These are phyloP conservation scores for Sphaerosporella brunnea DNA, from an alignment of 495 filamentous ascomycete species.

Conservation along the genomic window DNA sequence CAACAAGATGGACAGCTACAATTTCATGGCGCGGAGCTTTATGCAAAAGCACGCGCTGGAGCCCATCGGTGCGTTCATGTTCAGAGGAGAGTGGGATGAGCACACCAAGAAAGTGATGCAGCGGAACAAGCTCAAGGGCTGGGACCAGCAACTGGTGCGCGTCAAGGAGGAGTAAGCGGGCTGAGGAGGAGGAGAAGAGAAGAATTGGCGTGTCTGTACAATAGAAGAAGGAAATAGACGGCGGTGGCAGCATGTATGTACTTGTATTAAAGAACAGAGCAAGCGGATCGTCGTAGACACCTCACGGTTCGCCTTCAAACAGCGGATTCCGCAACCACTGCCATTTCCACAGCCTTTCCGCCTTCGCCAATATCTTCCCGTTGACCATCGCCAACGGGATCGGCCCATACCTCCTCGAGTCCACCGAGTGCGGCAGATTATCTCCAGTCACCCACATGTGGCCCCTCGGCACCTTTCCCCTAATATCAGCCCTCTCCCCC, in stretches of 20 bases:
- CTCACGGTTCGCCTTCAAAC: not conserved
- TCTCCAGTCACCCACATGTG: conserved; percentile 83
- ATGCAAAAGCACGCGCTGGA: conserved; percentile 46
- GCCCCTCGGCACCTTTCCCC: conserved; percentile 75
- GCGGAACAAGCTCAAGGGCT: conserved; percentile 50
- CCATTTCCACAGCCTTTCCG: conserved; percentile 3
- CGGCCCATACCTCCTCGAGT: conserved; percentile 73
- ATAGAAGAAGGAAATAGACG: not conserved
- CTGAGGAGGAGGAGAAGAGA: not conserved
- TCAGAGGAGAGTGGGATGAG: conserved; percentile 80
- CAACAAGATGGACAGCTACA: no score
- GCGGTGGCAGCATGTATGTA: no score
- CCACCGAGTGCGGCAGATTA: conserved; percentile 62
- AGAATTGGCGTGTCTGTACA: not conserved
- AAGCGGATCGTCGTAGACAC: not conserved
- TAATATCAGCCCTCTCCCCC: no score
- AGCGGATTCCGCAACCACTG: conserved; percentile 4
- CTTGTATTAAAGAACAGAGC: conserved; percentile 1
- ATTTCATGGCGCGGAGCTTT: conserved; percentile 58
- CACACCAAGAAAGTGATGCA: conserved; percentile 71
- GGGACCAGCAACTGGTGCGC: conserved; percentile 68
- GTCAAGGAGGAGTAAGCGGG: not conserved
- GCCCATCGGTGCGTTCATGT: conserved; percentile 67
- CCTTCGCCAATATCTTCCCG: conserved; percentile 45
- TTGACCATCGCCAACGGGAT: conserved; percentile 66